phyloP scores from a whole-genome alignment of 208 protist genomes.

The Acanthamoeba sp. region DNA sequence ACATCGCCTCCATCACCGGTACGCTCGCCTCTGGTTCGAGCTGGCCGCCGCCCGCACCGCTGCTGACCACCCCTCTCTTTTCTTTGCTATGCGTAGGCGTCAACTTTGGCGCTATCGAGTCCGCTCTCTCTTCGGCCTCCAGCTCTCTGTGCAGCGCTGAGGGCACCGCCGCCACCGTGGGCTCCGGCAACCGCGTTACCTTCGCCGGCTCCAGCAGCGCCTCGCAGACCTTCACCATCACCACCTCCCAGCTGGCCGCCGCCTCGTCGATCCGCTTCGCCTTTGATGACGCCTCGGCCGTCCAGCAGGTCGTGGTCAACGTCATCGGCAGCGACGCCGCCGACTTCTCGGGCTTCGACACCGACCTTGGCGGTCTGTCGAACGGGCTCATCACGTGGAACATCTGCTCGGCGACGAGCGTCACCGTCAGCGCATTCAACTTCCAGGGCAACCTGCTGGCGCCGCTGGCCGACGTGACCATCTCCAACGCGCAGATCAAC shows the following conservation, averaged over 20 bases:
- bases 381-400: constrained; percentile 21
- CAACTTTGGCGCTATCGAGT: background rate
- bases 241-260: background rate
- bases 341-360: background rate
- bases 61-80: too few relatives aligned
- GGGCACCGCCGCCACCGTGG: background rate
- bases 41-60: too few relatives aligned
- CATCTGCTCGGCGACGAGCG: constrained; percentile 19
- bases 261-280: constrained; percentile 5
- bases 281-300: background rate
- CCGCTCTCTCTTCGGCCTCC: background rate
- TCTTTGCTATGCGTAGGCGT: background rate
- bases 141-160: background rate
- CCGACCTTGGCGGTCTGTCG: background rate
- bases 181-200: background rate
- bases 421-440: background rate
- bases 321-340: background rate
- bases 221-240: constrained; percentile 35
- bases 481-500: constrained; percentile 45
- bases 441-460: constrained; percentile 33
- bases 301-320: constrained; percentile 35
- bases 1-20: background rate
- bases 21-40: background rate
- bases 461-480: background rate
- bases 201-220: background rate